Evolutionary conservation across 2,329 filamentous ascomycete species (phyloP).

Genomic region (Aspergillus nomiae): DNA sequence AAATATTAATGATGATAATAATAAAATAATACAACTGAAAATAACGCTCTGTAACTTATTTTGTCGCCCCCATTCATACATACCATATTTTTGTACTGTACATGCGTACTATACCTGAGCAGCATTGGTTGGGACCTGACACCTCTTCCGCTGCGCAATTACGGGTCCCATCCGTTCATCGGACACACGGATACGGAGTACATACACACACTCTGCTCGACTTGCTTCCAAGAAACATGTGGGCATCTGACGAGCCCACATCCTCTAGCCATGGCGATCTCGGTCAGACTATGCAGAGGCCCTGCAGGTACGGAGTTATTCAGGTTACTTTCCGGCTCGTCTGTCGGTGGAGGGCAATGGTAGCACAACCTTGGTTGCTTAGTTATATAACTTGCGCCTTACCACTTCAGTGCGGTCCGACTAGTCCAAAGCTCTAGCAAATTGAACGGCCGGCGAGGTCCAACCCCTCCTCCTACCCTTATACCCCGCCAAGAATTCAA

Average conservation of each 20-base stretch:
- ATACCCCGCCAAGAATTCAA: slow-evolving; percentile 17
- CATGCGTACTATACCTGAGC: not conserved
- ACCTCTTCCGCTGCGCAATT: not conserved
- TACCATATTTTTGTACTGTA: too few relatives aligned
- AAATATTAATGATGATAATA: not conserved
- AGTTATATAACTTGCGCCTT: not conserved
- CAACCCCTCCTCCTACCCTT: not conserved
- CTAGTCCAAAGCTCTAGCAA: slow-evolving; percentile 13
- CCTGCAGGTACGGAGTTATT: not conserved
- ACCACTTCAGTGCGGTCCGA: not conserved
- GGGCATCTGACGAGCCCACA: not conserved
- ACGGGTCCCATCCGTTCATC: not conserved
- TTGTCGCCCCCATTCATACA: not conserved
- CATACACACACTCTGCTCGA: not conserved
- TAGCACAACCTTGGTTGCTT: not conserved
- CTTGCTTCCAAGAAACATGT: not conserved
- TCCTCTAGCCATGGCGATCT: not conserved
- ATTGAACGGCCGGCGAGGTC: slow-evolving; percentile 5
- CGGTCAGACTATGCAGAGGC: not conserved
- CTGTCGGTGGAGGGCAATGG: not conserved
- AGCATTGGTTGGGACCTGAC: not conserved
- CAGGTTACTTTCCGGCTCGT: not conserved
- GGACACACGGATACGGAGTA: not conserved
- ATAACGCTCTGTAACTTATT: not conserved
- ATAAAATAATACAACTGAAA: not conserved